These are phyloP conservation scores for Candida coleopterorum DNA, from an alignment of 805 yeast genomes.

Conservation along the genomic window DNA sequence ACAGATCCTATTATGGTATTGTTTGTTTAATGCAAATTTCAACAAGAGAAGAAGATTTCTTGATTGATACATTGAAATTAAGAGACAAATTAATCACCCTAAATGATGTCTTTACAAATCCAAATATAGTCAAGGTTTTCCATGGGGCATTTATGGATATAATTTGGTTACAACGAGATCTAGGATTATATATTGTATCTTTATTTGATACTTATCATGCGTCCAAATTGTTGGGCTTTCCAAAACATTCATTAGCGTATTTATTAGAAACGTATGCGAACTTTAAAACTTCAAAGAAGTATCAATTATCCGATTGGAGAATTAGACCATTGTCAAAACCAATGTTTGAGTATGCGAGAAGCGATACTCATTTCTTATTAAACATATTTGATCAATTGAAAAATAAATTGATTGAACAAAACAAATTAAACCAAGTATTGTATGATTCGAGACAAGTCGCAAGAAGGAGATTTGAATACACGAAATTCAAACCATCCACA, in stretches of 20 bases:
- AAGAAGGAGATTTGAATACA: constrained; percentile 72
- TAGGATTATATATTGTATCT: constrained; percentile 86
- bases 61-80: constrained; percentile 78
- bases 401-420: constrained; percentile 46
- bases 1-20: constrained; percentile 82
- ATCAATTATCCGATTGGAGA: constrained; percentile 97
- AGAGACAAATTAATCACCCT: constrained; percentile 64
- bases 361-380: constrained; percentile 90
- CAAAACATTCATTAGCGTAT: constrained; percentile 79
- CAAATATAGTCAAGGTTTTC: constrained; percentile 75
- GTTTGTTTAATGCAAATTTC: constrained; percentile 93
- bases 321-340: constrained; percentile 73
- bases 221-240: constrained; percentile 70
- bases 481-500: constrained; percentile 51
- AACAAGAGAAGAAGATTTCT: constrained; percentile 73
- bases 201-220: constrained; percentile 94
- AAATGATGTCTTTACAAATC: constrained; percentile 77
- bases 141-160: constrained; percentile 98
- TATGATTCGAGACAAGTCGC: constrained; percentile 78
- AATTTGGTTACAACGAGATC: constrained; percentile 92
- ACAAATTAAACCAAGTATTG: constrained; percentile 53
- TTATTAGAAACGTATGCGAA: constrained; percentile 74
- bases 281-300: constrained; percentile 87
- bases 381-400: constrained; percentile 74
- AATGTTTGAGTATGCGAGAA: constrained; percentile 82